Percentiles rank a stretch among this genome's conserved stretches.
phyloP scores from a whole-genome alignment of 495 filamentous ascomycete genomes.

The Xylaria cubensis region DNA sequence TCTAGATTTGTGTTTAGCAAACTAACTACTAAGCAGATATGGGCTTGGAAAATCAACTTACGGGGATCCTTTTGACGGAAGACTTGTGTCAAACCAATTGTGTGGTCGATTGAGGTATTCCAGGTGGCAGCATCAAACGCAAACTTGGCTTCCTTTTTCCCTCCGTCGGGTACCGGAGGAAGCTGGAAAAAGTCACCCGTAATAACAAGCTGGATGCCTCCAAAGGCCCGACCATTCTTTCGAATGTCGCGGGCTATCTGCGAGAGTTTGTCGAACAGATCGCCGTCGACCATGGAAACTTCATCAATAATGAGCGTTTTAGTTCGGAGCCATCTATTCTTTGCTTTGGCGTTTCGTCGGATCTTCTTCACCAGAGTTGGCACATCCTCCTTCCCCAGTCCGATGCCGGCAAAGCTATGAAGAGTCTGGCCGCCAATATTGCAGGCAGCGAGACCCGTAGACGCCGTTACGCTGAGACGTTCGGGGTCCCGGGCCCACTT shows the following conservation, averaged over 20 bases:
- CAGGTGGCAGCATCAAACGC: slow-evolving; percentile 91
- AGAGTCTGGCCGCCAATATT: slow-evolving; percentile 96
- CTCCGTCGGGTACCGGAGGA: slow-evolving; percentile 81
- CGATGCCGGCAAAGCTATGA: slow-evolving; percentile 95
- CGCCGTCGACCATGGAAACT: slow-evolving; percentile 97
- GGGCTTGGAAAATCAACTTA: slow-evolving; percentile 41
- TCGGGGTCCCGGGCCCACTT: slow-evolving; percentile 79
- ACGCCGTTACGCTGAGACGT: slow-evolving; percentile 89
- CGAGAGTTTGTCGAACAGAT: slow-evolving; percentile 95
- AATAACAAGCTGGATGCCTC: slow-evolving; percentile 93
- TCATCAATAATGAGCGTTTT: slow-evolving; percentile 91
- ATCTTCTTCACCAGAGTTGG: slow-evolving; percentile 90
- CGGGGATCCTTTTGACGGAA: slow-evolving; percentile 94
- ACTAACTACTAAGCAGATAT: neutral
- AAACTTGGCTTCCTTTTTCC: slow-evolving; percentile 75
- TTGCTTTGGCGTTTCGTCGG: slow-evolving; percentile 84
- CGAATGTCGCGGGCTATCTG: slow-evolving; percentile 78
- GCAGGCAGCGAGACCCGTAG: slow-evolving; percentile 93
- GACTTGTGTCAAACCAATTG: slow-evolving; percentile 91
- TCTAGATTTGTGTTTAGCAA: slow-evolving; percentile 50
- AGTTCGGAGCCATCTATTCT: slow-evolving; percentile 84
- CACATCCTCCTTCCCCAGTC: slow-evolving; percentile 87
- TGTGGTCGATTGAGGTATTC: slow-evolving; percentile 92
- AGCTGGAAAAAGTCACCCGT: slow-evolving; percentile 98
- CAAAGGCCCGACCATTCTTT: slow-evolving; percentile 91